Percentiles rank a stretch among this genome's conserved stretches.
Evolutionary conservation across 106 monocot species (phyloP).

Genomic region (Platanthera zijinensis): DNA sequence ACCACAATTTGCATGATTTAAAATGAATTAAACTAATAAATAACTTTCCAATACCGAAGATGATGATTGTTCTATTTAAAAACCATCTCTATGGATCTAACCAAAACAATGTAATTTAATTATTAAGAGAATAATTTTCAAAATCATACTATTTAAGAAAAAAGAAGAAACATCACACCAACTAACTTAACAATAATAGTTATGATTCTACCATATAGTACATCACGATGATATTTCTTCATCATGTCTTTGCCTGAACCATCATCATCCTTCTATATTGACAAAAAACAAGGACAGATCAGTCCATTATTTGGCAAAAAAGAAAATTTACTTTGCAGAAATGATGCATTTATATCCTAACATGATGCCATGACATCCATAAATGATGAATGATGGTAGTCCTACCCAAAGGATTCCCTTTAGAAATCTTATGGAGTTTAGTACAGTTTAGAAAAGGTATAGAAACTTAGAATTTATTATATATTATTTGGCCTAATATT

Average conservation of each 20-base stretch:
- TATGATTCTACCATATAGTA: constrained; percentile 84
- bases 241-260: constrained; percentile 75
- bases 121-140: neutral
- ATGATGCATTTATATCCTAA: too few species aligned
- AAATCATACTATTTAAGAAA: neutral
- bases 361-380: neutral
- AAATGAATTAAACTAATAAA: too few species aligned
- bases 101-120: too few species aligned
- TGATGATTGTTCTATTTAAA: too few species aligned
- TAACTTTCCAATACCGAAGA: too few species aligned
- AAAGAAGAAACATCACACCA: neutral
- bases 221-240: constrained; percentile 88
- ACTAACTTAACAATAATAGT: constrained; percentile 73
- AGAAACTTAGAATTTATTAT: too few species aligned
- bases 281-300: constrained; percentile 1
- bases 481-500: too few species aligned
- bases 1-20: too few species aligned
- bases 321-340: neutral
- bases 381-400: neutral
- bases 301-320: neutral
- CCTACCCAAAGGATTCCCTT: constrained; percentile 96
- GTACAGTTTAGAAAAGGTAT: too few species aligned
- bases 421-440: constrained; percentile 92
- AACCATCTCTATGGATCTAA: too few species aligned
- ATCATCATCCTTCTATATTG: constrained; percentile 52